Base-by-base conservation (phyloP, 2,329 filamentous ascomycete genomes). In the Alternaria gaisen region DNA sequence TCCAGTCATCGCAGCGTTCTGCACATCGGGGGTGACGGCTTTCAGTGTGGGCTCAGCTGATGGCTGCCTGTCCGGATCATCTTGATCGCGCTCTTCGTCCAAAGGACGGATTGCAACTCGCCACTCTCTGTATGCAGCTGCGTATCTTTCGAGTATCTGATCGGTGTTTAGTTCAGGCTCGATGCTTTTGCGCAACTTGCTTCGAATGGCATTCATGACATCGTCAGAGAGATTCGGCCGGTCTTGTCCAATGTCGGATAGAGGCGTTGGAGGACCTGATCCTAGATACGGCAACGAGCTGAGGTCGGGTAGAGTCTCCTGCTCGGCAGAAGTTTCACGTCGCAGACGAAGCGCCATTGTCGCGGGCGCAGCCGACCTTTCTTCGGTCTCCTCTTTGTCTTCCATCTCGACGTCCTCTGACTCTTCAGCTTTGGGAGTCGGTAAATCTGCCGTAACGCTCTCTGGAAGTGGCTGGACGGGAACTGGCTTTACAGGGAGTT, bases 11-110 rank as follows among this genome's bases (percentile, higher is more conserved):
- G 67, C 64, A 54, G 73, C 68, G 51, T 68, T 75, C 18, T 74
- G 69, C 32, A 72, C 65, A 43, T 90, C 88, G 14, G 84, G 81
- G 7, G 85, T 82, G 2, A 71, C 73, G 3, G 72, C 77, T 32
- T 76, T 77, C 14, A 75, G 36, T 14, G 67, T 69, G 26, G 77
- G 76, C 46, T 80, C 77, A 14, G 66, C 73, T 14, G 77, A 78
- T 24, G 72, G 72, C 47, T 75, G 74, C 56, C 76, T 71, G 40
- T 80, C 77, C 12, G 67, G 69, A 4, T 75, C 70, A 12, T 80
- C 79, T 22, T 78, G 72, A 16, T 82, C 80, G 32, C 74, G 78
- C 28, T 77, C 72, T 9, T 77, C 75, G 56, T 84, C 81, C 41
- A 82, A 69, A 7, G 76, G 71, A 36, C 79, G 79, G 43, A 79